These are phyloP conservation scores for Populus pruinosa DNA, from an alignment of 345 rosid genomes.

Conservation along the genomic window DNA sequence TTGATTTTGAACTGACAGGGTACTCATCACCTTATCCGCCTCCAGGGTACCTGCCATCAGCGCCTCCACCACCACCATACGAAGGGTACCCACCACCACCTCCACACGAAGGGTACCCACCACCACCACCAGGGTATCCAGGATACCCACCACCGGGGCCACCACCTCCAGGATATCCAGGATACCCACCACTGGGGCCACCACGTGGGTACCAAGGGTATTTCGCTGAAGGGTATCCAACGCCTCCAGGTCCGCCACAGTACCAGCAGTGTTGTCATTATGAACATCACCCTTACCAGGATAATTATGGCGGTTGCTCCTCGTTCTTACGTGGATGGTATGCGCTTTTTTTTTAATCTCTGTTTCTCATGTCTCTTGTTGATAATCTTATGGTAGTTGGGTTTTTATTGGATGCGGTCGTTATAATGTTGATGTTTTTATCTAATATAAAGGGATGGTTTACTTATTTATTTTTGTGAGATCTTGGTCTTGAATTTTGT, in stretches of 20 bases:
- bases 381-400: background rate
- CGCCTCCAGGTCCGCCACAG: conserved; percentile 46
- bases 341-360: conserved; percentile 8
- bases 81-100: conserved; percentile 4
- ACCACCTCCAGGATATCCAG: conserved; percentile 36
- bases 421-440: background rate
- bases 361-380: background rate
- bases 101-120: no score
- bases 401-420: background rate
- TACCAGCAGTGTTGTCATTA: conserved; percentile 37
- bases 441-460: background rate
- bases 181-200: conserved; percentile 46
- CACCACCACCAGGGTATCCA: no score
- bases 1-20: conserved; percentile 26
- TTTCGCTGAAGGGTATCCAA: conserved; percentile 57
- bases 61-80: conserved; percentile 38
- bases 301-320: conserved; percentile 45
- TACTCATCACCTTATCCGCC: conserved; percentile 27
- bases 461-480: background rate
- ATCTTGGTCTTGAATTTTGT: background rate
- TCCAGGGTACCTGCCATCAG: conserved; percentile 41
- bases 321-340: conserved; percentile 80
- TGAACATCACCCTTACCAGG: conserved; percentile 51
- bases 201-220: conserved; percentile 75
- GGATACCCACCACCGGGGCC: no score